A percentile compares a stretch with the other conserved stretches of the same genome.
Evolutionary conservation across 441 rosid species (phyloP).

Genomic region (Bruguiera hainesii): DNA sequence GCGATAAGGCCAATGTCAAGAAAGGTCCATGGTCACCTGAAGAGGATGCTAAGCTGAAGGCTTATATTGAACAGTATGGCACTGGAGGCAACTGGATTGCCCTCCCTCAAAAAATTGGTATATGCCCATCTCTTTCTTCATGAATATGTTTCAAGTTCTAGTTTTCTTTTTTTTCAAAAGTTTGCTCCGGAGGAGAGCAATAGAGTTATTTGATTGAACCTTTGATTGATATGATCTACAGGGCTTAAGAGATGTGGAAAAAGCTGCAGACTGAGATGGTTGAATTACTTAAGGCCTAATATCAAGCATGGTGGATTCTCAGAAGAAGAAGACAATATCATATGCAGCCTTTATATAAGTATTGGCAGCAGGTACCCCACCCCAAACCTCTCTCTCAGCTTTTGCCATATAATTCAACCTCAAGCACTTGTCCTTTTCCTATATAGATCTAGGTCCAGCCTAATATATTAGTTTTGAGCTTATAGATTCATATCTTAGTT

Average conservation of each 20-base stretch:
- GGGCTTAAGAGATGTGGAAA: slow-evolving; percentile 96
- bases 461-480: background rate
- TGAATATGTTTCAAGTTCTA: background rate
- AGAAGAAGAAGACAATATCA: slow-evolving; percentile 95
- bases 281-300: slow-evolving; percentile 93
- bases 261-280: slow-evolving; percentile 96
- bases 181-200: background rate
- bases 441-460: slow-evolving; percentile 22
- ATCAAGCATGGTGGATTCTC: slow-evolving; percentile 97
- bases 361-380: slow-evolving; percentile 82
- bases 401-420: slow-evolving; percentile 13
- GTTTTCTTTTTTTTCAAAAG: background rate
- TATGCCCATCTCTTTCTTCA: background rate
- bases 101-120: slow-evolving; percentile 97
- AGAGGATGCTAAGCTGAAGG: slow-evolving; percentile 91
- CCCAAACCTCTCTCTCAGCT: slow-evolving; percentile 12
- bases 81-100: slow-evolving; percentile 99
- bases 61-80: slow-evolving; percentile 71
- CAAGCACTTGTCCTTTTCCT: slow-evolving; percentile 33
- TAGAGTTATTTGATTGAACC: background rate
- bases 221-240: slow-evolving; percentile 18
- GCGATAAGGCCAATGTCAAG: slow-evolving; percentile 91
- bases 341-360: slow-evolving; percentile 92
- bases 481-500: slow-evolving; percentile 1
- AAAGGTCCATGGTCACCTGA: slow-evolving; percentile 99